Evolutionary conservation across 345 rosid genomes (phyloP).

Genomic region (Hevea brasiliensis): DNA sequence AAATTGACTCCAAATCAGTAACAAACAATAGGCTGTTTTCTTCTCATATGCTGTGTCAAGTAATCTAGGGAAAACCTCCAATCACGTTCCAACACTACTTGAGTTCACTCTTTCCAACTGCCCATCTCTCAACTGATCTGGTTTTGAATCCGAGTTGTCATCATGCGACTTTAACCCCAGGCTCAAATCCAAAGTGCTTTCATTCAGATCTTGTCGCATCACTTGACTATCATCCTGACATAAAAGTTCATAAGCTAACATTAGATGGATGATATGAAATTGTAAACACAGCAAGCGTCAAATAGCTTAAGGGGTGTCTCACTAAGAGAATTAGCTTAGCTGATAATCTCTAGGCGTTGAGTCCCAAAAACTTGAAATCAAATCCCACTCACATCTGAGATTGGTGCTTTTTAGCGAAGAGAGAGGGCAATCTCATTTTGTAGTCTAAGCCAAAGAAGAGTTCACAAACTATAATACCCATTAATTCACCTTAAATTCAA

Average conservation of each 20-base stretch:
- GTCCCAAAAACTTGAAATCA: neutral
- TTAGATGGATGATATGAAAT: slow-evolving; percentile 8
- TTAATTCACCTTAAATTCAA: neutral
- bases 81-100: slow-evolving; percentile 11
- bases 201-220: slow-evolving; percentile 85
- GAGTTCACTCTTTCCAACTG: slow-evolving; percentile 29
- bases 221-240: slow-evolving; percentile 51
- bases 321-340: neutral
- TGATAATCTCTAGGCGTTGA: neutral
- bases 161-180: slow-evolving; percentile 60
- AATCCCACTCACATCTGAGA: neutral
- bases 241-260: slow-evolving; percentile 19
- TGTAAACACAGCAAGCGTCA: neutral
- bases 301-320: neutral
- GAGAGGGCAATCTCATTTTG: neutral
- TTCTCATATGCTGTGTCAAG: slow-evolving; percentile 16
- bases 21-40: slow-evolving; percentile 12
- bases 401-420: neutral
- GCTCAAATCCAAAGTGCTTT: slow-evolving; percentile 76
- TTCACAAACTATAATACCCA: neutral
- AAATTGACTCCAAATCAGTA: slow-evolving; percentile 27
- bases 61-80: slow-evolving; percentile 9
- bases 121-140: slow-evolving; percentile 28
- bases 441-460: too few species aligned
- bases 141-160: slow-evolving; percentile 38